Evolutionary conservation across 2,329 filamentous ascomycete genomes (phyloP).

Genomic region (Nigrospora osmanthi): DNA sequence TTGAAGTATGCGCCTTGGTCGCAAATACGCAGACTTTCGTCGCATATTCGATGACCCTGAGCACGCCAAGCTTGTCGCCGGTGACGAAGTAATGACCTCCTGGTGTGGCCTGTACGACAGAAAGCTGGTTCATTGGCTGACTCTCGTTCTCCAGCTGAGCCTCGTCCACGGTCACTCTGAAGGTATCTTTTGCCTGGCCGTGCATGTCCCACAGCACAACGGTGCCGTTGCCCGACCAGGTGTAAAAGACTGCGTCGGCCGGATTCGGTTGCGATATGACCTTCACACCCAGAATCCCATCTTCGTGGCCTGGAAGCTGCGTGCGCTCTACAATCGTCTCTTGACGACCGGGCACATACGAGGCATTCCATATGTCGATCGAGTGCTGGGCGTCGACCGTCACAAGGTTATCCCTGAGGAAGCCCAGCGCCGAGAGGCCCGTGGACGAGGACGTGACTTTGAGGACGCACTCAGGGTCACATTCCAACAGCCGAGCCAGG

Average conservation of each 20-base stretch:
- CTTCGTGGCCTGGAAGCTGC: constrained; percentile 54
- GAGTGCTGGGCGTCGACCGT: constrained; percentile 69
- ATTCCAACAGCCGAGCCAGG: constrained; percentile 39
- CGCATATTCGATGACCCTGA: constrained; percentile 60
- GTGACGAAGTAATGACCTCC: constrained; percentile 64
- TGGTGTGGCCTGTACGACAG: constrained; percentile 50
- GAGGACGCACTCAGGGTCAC: constrained; percentile 28
- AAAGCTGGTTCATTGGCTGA: constrained; percentile 50
- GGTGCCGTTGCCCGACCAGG: constrained; percentile 76
- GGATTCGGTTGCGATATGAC: constrained; percentile 52
- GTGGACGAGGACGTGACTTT: constrained; percentile 27
- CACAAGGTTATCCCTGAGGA: constrained; percentile 58
- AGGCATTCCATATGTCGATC: constrained; percentile 58
- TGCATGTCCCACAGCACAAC: constrained; percentile 77
- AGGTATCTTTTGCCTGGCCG: constrained; percentile 57
- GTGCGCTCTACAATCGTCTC: constrained; percentile 34
- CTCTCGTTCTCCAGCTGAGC: constrained; percentile 38
- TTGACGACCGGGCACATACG: constrained; percentile 32
- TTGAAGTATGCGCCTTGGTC: constrained; percentile 77
- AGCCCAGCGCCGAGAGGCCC: constrained; percentile 60
- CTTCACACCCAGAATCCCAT: constrained; percentile 66
- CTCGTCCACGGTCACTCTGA: constrained; percentile 65
- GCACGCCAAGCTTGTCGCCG: constrained; percentile 79
- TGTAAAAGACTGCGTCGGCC: constrained; percentile 68
- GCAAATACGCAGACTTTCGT: constrained; percentile 58